phyloP scores from a whole-genome alignment of 768 basidiomycete species.

The Tricholoma furcatifolium region DNA sequence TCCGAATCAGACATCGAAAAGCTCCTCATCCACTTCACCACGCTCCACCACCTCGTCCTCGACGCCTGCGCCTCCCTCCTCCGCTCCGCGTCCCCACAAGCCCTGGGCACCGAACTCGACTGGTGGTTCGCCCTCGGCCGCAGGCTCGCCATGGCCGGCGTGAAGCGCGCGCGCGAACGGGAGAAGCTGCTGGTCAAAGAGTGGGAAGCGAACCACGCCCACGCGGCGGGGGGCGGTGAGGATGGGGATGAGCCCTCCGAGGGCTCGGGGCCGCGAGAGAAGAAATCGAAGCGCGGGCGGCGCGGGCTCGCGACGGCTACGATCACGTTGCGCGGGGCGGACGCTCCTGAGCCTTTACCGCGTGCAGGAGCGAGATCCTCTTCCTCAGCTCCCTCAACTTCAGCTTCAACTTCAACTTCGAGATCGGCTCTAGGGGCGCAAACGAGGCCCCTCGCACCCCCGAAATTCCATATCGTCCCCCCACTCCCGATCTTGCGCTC shows the following conservation, averaged over 20 bases:
- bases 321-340: conserved; percentile 50
- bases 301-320: conserved; percentile 65
- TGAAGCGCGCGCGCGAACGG: conserved; percentile 59
- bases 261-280: conserved; percentile 9
- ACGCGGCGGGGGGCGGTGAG: no score
- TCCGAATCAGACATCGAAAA: conserved; percentile 51
- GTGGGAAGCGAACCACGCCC: no score
- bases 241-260: no score
- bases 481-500: conserved; percentile 47
- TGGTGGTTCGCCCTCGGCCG: conserved; percentile 14
- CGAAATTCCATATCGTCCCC: conserved; percentile 59
- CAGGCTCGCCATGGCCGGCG: conserved; percentile 57
- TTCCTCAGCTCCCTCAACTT: neutral
- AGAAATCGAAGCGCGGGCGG: conserved; percentile 43
- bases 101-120: neutral
- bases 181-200: conserved; percentile 61
- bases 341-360: neutral
- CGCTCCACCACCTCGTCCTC: conserved; percentile 63
- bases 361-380: neutral
- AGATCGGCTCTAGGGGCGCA: neutral
- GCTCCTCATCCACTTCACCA: conserved; percentile 48
- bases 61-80: conserved; percentile 64
- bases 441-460: conserved; percentile 8
- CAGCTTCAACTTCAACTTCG: conserved; percentile 5
- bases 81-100: conserved; percentile 49